A percentile compares a stretch with the other conserved stretches of the same genome.
These are phyloP conservation scores for Emmonsia crescens DNA, from an alignment of 2,329 filamentous ascomycete species.

Conservation along the genomic window DNA sequence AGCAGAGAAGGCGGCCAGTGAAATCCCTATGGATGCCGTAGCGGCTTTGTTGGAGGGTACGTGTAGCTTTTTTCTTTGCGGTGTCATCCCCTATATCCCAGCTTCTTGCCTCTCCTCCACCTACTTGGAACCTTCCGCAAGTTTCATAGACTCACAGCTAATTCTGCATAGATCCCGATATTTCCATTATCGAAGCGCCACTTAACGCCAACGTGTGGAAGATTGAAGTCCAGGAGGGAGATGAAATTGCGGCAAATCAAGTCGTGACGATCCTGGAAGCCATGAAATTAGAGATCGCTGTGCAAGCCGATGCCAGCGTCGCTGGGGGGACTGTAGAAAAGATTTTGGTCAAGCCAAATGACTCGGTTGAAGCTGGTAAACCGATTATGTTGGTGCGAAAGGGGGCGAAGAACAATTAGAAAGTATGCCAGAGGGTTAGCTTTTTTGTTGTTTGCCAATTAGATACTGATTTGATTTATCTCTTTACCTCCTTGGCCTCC, in stretches of 20 bases:
- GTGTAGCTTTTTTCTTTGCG: slow-evolving; percentile 7
- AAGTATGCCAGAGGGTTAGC: not conserved
- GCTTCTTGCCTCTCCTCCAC: not conserved
- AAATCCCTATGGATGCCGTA: slow-evolving; percentile 40
- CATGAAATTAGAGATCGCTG: slow-evolving; percentile 48
- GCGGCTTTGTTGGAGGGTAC: slow-evolving; percentile 39
- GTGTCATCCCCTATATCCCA: not conserved
- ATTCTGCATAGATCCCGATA: slow-evolving; percentile 23
- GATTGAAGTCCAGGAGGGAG: slow-evolving; percentile 34
- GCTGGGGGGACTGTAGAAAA: slow-evolving; percentile 26
- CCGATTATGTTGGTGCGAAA: slow-evolving; percentile 22
- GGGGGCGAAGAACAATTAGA: not conserved
- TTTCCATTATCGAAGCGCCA: slow-evolving; percentile 31
- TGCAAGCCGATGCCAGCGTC: slow-evolving; percentile 24
- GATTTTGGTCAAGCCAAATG: slow-evolving; percentile 30
- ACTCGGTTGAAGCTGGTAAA: slow-evolving; percentile 28
- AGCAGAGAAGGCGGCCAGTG: slow-evolving; percentile 37
- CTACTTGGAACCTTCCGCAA: not conserved
- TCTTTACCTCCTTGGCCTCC: not conserved
- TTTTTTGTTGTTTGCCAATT: not conserved
- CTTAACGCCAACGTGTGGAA: slow-evolving; percentile 47
- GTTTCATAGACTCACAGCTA: not conserved
- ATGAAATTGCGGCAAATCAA: slow-evolving; percentile 33
- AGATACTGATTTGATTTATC: not conserved
- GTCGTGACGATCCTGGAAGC: slow-evolving; percentile 42